Base-by-base conservation (phyloP, 306 rosid species). In the apple (Malus domestica) region DNA sequence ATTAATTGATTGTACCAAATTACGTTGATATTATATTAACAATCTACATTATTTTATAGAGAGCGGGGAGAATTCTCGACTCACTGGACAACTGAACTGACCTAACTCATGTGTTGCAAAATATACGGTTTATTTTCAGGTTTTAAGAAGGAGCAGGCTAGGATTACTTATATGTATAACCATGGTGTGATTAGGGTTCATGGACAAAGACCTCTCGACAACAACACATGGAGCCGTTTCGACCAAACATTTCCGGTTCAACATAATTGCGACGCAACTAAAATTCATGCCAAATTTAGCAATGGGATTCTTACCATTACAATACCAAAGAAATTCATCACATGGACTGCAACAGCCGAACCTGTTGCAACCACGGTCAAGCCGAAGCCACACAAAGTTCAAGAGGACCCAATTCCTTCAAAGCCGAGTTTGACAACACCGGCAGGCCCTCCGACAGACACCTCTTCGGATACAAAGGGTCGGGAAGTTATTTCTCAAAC, bases 131-230 rank as follows among this genome's bases (percentile, higher is more conserved):
- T 38, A 20, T 71, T 52, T 63, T 10, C 57, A 91, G 96, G 89
- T 23, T 91, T 83, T 57, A 16, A 72, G 62, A 87, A 68, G 77
- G 89, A 91, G 18, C 77, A 63, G 25, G 32, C 87, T 19, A 87
- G 13, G 71, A 67, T 87, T 40, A 77, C 73, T 16, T 67, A 23
- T 63, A 57, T 25, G 27, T 44, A n/a, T 13, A 0, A 71, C 30
- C 20, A 82, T 45, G 6, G 22, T 10, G 77, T 59, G 42, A 38
- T 91, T 29, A 83, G 40, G 49, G 77, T 78, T 74, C n/a, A 73
- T 4, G 96, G 96, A 64, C 89, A 89, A 78, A 60, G 90, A 63
- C 87, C 86, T 19, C 60, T 81, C 68, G 52, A 12, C 29, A 77
- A 78, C 0, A 71, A 72, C 32, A 87, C 44, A 79, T 84, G 88